phyloP scores from a whole-genome alignment of 441 rosid genomes.

The Pelargonium fulgidum region DNA sequence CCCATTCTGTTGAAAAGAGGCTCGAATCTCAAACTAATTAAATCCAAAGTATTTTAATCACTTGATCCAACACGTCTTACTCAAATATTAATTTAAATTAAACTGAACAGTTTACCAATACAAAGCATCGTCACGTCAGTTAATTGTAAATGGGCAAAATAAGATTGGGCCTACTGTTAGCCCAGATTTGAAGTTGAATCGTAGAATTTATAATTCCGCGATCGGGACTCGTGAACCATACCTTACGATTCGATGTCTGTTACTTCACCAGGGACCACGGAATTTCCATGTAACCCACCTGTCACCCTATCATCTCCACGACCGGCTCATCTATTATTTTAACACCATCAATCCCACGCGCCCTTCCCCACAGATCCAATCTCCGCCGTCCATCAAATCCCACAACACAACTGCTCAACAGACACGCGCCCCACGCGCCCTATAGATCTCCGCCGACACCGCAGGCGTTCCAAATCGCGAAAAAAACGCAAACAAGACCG shows the following conservation, averaged over 20 bases:
- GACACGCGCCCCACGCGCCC: neutral
- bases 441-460: conserved; percentile 3
- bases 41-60: too few relatives aligned
- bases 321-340: too few relatives aligned
- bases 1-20: too few relatives aligned
- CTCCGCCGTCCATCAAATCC: neutral
- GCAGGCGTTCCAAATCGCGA: neutral
- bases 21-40: too few relatives aligned
- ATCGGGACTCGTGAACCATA: neutral
- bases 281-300: neutral
- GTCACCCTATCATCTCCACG: neutral
- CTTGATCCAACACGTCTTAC: too few relatives aligned
- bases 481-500: neutral
- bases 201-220: too few relatives aligned
- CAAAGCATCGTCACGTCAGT: neutral
- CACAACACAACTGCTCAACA: neutral
- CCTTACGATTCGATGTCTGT: conserved; percentile 12
- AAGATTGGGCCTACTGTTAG: too few relatives aligned
- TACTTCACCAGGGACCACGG: conserved; percentile 11
- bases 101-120: too few relatives aligned
- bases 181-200: too few relatives aligned
- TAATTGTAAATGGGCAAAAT: too few relatives aligned
- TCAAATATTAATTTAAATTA: too few relatives aligned
- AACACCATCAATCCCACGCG: neutral
- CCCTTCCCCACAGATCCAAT: neutral